phyloP scores from a whole-genome alignment of 129 eudicot genomes.

The Chrysanthemum makinoi region DNA sequence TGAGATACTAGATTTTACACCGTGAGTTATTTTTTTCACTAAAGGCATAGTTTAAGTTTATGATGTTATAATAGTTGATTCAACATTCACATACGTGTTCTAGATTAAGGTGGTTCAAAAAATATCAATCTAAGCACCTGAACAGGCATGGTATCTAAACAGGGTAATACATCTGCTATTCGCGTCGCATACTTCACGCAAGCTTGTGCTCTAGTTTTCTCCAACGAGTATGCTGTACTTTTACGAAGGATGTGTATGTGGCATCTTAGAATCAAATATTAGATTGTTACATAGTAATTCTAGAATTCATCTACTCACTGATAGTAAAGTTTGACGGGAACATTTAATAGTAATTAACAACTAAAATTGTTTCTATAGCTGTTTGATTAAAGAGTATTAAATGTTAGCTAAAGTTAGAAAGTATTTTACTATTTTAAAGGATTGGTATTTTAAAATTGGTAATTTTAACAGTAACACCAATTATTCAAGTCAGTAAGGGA shows the following conservation, averaged over 20 bases:
- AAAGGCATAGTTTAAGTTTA: not conserved
- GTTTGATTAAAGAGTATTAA: no score
- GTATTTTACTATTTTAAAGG: no score
- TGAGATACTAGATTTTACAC: constrained; percentile 16
- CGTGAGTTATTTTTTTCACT: not conserved
- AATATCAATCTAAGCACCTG: no score
- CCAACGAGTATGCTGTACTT: no score
- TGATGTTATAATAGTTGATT: constrained; percentile 4
- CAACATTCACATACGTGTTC: no score
- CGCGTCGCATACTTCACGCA: no score
- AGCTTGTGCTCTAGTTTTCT: no score
- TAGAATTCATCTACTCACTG: not conserved
- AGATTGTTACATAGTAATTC: not conserved
- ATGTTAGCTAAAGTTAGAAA: no score
- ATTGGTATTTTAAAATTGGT: not conserved
- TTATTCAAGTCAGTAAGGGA: not conserved
- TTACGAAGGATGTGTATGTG: not conserved
- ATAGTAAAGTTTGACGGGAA: not conserved
- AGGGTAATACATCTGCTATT: no score
- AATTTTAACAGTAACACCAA: not conserved
- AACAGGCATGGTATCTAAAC: no score
- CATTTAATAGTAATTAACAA: not conserved
- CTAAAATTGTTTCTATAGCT: no score
- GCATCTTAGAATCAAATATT: not conserved
- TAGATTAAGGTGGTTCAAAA: no score